phyloP scores from a whole-genome alignment of 768 basidiomycete species.

The Rhodocollybia butyracea region DNA sequence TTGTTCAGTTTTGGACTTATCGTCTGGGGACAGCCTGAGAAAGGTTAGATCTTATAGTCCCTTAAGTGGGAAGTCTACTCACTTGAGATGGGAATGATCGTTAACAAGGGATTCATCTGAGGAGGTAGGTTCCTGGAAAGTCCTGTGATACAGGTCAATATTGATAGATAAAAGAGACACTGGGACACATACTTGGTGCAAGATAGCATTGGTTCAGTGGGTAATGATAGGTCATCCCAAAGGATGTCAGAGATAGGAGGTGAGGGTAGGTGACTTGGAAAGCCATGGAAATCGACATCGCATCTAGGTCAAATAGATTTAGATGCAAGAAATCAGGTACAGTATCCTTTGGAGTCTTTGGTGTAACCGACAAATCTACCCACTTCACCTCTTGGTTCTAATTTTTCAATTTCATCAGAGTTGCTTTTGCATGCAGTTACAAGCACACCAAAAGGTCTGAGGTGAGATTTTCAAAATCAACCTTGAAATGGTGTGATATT shows the following conservation, averaged over 20 bases:
- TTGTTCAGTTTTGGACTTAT: too few relatives aligned
- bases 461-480: constrained; percentile 10
- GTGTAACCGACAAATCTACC: too few relatives aligned
- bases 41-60: too few relatives aligned
- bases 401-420: constrained; percentile 4
- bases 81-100: too few relatives aligned
- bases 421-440: constrained; percentile 12
- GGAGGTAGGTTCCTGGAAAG: neutral
- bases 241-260: constrained; percentile 11
- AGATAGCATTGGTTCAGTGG: neutral
- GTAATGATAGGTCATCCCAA: constrained; percentile 9
- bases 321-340: neutral
- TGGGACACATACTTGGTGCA: neutral
- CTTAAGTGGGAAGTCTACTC: too few relatives aligned
- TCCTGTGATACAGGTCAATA: neutral
- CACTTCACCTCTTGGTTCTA: neutral
- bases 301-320: neutral
- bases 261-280: constrained; percentile 9
- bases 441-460: constrained; percentile 12
- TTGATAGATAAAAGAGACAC: neutral
- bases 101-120: too few relatives aligned
- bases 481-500: constrained; percentile 14
- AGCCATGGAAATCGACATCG: constrained; percentile 12
- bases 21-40: too few relatives aligned
- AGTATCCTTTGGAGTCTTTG: neutral